A percentile compares a stretch with the other conserved stretches of the same genome.
Evolutionary conservation across 75 land plant genomes (phyloP).

Genomic region (Pseudotsuga menziesii): DNA sequence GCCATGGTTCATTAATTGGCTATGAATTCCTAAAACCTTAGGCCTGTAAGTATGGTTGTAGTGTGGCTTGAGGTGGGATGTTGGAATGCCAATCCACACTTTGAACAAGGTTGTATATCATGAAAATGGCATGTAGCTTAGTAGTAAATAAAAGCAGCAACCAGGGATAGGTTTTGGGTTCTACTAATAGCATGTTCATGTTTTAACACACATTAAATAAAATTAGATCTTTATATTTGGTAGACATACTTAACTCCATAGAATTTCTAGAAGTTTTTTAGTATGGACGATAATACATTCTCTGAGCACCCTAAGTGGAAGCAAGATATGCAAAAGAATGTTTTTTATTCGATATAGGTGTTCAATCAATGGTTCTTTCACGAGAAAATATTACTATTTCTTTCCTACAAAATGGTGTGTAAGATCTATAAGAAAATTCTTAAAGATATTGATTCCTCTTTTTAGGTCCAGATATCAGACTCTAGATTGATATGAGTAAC

Average conservation of each 20-base stretch:
- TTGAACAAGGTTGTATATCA: too few relatives aligned
- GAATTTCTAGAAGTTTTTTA: constrained; percentile 69
- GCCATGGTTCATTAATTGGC: too few relatives aligned
- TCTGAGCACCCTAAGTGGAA: constrained; percentile 89
- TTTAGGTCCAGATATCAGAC: background rate
- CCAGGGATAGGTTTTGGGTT: too few relatives aligned
- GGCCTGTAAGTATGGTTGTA: too few relatives aligned
- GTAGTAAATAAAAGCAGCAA: too few relatives aligned
- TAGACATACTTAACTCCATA: constrained; percentile 79
- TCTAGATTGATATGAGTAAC: constrained; percentile 4
- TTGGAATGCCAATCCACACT: too few relatives aligned
- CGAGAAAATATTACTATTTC: too few relatives aligned
- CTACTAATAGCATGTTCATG: background rate
- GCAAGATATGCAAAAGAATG: constrained; percentile 82
- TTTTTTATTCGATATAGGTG: constrained; percentile 64
- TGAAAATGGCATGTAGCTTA: too few relatives aligned
- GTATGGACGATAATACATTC: constrained; percentile 77
- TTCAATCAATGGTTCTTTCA: background rate
- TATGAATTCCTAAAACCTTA: too few relatives aligned
- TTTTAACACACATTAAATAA: background rate
- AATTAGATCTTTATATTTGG: background rate
- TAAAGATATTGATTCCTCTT: background rate
- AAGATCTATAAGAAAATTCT: background rate
- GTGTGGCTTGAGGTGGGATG: too few relatives aligned
- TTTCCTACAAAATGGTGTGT: too few relatives aligned